A percentile compares a stretch with the other conserved stretches of the same genome.
phyloP scores from a whole-genome alignment of 2,329 filamentous ascomycete genomes.

The Scytalidium lignicola region DNA sequence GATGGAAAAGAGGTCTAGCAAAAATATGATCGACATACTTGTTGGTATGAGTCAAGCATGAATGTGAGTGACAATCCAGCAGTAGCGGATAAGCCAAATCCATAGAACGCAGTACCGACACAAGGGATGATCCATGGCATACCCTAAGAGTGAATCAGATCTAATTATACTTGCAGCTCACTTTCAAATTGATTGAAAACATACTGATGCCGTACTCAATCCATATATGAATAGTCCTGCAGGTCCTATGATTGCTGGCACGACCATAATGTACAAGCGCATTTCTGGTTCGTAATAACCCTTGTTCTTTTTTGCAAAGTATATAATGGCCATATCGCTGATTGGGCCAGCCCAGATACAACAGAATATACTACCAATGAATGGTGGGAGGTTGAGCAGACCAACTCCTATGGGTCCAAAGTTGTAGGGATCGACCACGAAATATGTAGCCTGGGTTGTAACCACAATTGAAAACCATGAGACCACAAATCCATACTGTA shows the following conservation, averaged over 20 bases:
- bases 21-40: too few species aligned
- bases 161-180: too few species aligned
- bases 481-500: conserved; percentile 32
- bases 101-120: too few species aligned
- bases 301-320: conserved; percentile 29
- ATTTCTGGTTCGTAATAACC: conserved; percentile 38
- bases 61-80: too few species aligned
- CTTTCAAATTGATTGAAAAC: too few species aligned
- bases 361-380: conserved; percentile 34
- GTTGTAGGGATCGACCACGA: conserved; percentile 34
- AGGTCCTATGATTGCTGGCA: conserved; percentile 3
- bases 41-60: too few species aligned
- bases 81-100: too few species aligned
- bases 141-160: too few species aligned
- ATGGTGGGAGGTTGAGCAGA: conserved; percentile 32
- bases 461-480: conserved; percentile 34
- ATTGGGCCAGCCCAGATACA: conserved; percentile 28
- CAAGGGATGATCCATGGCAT: too few species aligned
- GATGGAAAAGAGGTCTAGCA: too few species aligned
- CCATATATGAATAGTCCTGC: conserved; percentile 8
- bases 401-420: conserved; percentile 33
- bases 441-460: conserved; percentile 30
- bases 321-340: conserved; percentile 32
- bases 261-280: conserved; percentile 26
- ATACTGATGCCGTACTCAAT: too few species aligned